phyloP scores from a whole-genome alignment of 805 yeast species.

The Kurtzmaniella cleridarum region DNA sequence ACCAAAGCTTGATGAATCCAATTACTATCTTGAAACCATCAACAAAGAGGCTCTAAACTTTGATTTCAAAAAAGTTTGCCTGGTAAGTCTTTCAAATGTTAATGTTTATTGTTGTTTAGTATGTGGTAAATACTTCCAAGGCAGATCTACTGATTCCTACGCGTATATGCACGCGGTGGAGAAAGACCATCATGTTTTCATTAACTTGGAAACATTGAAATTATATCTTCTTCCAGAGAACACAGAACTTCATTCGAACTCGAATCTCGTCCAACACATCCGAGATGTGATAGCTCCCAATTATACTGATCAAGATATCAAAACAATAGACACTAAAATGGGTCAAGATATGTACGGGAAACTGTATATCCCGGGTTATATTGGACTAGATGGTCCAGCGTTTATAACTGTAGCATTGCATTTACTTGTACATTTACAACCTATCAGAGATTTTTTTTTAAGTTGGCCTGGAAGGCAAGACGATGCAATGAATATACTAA shows the following conservation, averaged over 20 bases:
- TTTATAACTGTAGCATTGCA: slow-evolving; percentile 57
- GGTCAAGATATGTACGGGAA: slow-evolving; percentile 41
- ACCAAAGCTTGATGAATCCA: background rate
- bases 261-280: slow-evolving; percentile 45
- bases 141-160: slow-evolving; percentile 57
- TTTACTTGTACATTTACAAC: slow-evolving; percentile 46
- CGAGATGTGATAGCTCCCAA: slow-evolving; percentile 47
- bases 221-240: slow-evolving; percentile 63
- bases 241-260: slow-evolving; percentile 23
- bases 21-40: slow-evolving; percentile 36
- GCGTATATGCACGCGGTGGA: slow-evolving; percentile 66
- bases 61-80: slow-evolving; percentile 64
- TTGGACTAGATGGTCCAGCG: slow-evolving; percentile 56
- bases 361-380: slow-evolving; percentile 54
- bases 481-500: slow-evolving; percentile 7
- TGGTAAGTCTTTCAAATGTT: slow-evolving; percentile 51
- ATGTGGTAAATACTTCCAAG: slow-evolving; percentile 72
- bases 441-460: slow-evolving; percentile 36
- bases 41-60: slow-evolving; percentile 50
- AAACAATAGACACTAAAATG: slow-evolving; percentile 15
- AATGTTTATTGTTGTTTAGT: slow-evolving; percentile 68
- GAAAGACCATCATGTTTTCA: slow-evolving; percentile 56
- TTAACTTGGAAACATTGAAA: slow-evolving; percentile 46
- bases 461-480: background rate
- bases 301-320: slow-evolving; percentile 32